Percentiles rank a stretch among this genome's conserved stretches.
These are phyloP conservation scores for Calonectria hongkongensis DNA, from an alignment of 2,329 filamentous ascomycete species.

Conservation along the genomic window DNA sequence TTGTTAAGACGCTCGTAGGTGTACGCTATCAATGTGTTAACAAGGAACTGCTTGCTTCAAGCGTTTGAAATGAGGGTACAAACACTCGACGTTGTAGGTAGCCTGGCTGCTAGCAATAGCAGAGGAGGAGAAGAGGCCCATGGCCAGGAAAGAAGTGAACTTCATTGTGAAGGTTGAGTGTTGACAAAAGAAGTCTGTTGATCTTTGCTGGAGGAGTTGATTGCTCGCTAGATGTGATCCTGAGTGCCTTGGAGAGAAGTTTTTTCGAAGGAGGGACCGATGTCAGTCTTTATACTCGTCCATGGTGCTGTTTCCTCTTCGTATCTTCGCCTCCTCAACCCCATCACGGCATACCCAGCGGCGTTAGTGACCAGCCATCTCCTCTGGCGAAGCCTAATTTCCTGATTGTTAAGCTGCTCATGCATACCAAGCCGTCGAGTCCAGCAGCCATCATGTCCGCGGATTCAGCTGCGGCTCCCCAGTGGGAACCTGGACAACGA, in stretches of 20 bases:
- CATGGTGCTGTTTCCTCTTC: background rate
- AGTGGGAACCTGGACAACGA: slow-evolving; percentile 23
- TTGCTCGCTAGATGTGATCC: slow-evolving; percentile 34
- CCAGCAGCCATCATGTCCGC: background rate
- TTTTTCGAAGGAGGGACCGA: slow-evolving; percentile 19
- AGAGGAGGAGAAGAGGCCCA: slow-evolving; percentile 32
- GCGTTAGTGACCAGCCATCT: slow-evolving; percentile 11
- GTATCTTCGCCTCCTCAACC: background rate
- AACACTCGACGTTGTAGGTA: slow-evolving; percentile 31
- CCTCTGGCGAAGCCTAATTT: slow-evolving; percentile 31
- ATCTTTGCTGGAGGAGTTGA: slow-evolving; percentile 21
- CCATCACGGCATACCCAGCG: background rate
- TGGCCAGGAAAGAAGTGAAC: slow-evolving; percentile 36
- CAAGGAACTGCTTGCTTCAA: background rate
- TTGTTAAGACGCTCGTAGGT: slow-evolving; percentile 55
- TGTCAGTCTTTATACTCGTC: slow-evolving; percentile 30
- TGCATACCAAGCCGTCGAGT: slow-evolving; percentile 21
- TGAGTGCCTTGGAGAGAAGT: slow-evolving; percentile 34
- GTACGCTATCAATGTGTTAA: slow-evolving; percentile 36
- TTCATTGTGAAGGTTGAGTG: slow-evolving; percentile 36
- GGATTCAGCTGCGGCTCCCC: slow-evolving; percentile 4
- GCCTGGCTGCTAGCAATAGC: slow-evolving; percentile 27
- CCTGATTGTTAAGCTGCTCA: slow-evolving; percentile 22
- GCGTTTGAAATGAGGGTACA: slow-evolving; percentile 5
- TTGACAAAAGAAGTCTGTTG: slow-evolving; percentile 28